Evolutionary conservation across 331 rosid genomes (phyloP), one percentile per base, ranked within the genome.

Genomic region (Arachis monticola): DNA sequence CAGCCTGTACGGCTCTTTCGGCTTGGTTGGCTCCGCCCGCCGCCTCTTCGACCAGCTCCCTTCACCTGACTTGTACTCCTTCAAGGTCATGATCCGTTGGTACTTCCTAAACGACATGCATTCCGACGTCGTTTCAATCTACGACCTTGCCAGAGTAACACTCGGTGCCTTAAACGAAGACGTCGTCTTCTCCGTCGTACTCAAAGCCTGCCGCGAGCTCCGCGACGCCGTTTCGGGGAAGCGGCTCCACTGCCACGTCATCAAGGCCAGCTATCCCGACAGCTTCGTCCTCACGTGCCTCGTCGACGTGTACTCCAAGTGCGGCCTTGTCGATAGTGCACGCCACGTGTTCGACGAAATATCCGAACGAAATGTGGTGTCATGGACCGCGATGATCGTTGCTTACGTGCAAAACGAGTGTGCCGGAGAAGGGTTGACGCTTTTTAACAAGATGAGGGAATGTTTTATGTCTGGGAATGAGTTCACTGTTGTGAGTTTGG

Each of bases 381-480:
- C 91, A 9, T 92, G 96, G 93, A 92, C 90, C 68, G 84, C 98
- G 12, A 84, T 92, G 96, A 88, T 90, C 46, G 87, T 75, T 3
- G 98, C 95, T n/a, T 90, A 90, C 69, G 95, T 90, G 59, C 93
- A 88, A 55, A 92, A 88, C 63, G 95, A 83, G 11, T 88, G 95
- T 64, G 79, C 85, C 2, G 59, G 56, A 55, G 93, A 90, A 70
- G 91, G 89, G 11, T 42, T 93, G 82, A 62, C 60, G 10, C 64
- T 88, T 74, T 93, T 88, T 66, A 93, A 87, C 71, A 71, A 82
- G 61, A 93, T 93, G 96, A 85, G 93, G 13, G 93, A 87, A 67
- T 90, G 88, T 22, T 77, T 85, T 42, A 77, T 88, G 58, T 76
- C 72, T 62, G 91, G 86, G 17, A 90, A 92, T 60, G 68, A 84